Evolutionary conservation across 352 stramenopile species (phyloP), one percentile per base, ranked within the genome.

Genomic region (Pythium myriotylum): DNA sequence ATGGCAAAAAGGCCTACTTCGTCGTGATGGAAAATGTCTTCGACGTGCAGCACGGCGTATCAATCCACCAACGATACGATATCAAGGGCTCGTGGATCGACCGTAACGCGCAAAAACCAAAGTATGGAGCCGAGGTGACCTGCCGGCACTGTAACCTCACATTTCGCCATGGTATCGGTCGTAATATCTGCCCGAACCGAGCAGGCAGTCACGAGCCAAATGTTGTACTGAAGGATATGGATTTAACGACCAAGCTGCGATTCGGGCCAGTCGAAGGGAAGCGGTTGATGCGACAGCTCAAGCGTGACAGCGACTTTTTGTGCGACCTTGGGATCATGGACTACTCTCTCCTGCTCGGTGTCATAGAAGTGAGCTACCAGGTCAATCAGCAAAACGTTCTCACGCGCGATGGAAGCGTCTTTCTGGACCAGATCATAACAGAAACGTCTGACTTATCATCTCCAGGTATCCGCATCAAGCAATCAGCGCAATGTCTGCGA

Each of bases 11-110:
- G 39, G 77, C 78, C 45, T 76, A 84, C 58, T 96, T 96, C 60
- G 86, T 92, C 19, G 88, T 96, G 33, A 96, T 96, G 88, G 81
- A 91, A 48, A 96, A 96, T 51, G 76, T 96, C 4, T 94, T 96
- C 55, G 81, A 93, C 70, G 79, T 89, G 0, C 78, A 89, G 42
- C 80, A 90, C 53, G 77, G 78, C 27, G 70, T 87, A 22, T 77
- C 76, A 2, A 89, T 95, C 53, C 83, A 96, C 58, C 77, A 92
- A 67, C 74, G 80, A 10, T 96, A 94, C 65, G 88, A 96, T 54
- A 88, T 96, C 58, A 96, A 96, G 65, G 88, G 88, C 17, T 91
- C 77, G 9, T 96, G 85, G 84, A 71, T 95, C 20, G 83, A 91
- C 60, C 80, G 83, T 33, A 89, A 90, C 29, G 83, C 80, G 0